Evolutionary conservation across 2,329 filamentous ascomycete genomes (phyloP), one percentile per base, ranked within the genome.

Genomic region (Botrytis squamosa): DNA sequence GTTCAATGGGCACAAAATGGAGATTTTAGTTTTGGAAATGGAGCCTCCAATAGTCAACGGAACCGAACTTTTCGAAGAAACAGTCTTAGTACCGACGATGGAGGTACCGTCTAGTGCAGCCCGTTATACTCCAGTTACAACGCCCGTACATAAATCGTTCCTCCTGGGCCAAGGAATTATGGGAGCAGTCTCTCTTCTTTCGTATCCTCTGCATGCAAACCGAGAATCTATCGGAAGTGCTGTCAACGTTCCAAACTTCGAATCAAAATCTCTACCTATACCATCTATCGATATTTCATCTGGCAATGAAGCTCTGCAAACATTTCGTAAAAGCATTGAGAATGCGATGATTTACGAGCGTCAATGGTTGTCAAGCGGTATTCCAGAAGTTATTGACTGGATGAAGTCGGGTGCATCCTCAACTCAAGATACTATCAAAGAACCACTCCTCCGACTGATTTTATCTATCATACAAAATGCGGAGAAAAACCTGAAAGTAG

Each of bases 91-190:
- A 29, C 94, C 94, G 4, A 87, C 86, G 0, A 87, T 97, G 49
- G 90, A 93, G 33, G 92, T 93, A 60, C 89, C 88, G 2, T 90
- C 91, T 22, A 86, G 86, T 75, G 89, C 88, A 25, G 90, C 90
- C 14, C 86, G 89, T 75, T 87, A 89, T 73, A 90, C 90, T 20
- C 87, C 90, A 25, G 86, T 96, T 60, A 89, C 90, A 10, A 94
- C 93, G 63, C 95, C 95, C 0, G 94, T 98, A 1, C 95, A 98
- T 80, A 93, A 91, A 80, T 89, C 91, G 0, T 83, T 98, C 25
- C 79, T 98, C 16, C 87, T 97, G 14, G 90, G 90, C 0, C 87
- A 93, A 67, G 94, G 93, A 0, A 83, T 97, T 3, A 84, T 88
- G 71, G 93, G 92, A 12, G 89, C 92, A 1, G 85, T 91, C 8